These are phyloP conservation scores for Cadophora luteo-olivacea DNA, from an alignment of 2,329 filamentous ascomycete genomes.

Conservation along the genomic window DNA sequence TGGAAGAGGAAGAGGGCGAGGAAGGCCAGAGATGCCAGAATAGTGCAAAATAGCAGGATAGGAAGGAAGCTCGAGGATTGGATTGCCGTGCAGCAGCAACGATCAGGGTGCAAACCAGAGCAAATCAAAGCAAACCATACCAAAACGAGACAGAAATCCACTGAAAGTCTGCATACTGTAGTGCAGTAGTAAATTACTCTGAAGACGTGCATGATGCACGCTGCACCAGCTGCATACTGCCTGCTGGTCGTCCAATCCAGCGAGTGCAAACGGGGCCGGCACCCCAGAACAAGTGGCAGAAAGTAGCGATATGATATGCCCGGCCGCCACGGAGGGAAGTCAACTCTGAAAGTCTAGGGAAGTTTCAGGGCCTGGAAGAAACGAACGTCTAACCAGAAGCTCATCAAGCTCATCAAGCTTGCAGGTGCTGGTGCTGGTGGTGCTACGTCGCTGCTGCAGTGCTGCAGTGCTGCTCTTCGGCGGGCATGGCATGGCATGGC, in stretches of 20 bases:
- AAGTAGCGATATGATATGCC: constrained; percentile 1
- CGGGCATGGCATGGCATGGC: background rate
- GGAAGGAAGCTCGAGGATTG: background rate
- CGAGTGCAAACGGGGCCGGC: background rate
- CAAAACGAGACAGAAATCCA: background rate
- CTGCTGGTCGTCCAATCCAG: constrained; percentile 7
- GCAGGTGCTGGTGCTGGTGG: too few species aligned
- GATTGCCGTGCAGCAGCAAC: background rate
- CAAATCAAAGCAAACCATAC: background rate
- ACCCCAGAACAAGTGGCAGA: background rate
- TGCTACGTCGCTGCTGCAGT: too few species aligned
- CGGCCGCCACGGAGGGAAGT: too few species aligned
- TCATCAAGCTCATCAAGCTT: background rate
- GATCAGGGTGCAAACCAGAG: constrained; percentile 1
- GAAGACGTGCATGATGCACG: constrained; percentile 29
- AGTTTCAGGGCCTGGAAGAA: background rate
- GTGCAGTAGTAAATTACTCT: constrained; percentile 17
- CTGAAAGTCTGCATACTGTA: background rate
- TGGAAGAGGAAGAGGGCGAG: background rate
- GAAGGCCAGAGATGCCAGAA: background rate
- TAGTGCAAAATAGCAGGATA: background rate
- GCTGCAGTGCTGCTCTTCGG: background rate
- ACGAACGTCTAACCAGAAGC: background rate
- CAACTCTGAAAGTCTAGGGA: too few species aligned
- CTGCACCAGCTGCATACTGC: constrained; percentile 2